These are phyloP conservation scores for Leishmania major DNA, from an alignment of 208 protist genomes.

Conservation along the genomic window DNA sequence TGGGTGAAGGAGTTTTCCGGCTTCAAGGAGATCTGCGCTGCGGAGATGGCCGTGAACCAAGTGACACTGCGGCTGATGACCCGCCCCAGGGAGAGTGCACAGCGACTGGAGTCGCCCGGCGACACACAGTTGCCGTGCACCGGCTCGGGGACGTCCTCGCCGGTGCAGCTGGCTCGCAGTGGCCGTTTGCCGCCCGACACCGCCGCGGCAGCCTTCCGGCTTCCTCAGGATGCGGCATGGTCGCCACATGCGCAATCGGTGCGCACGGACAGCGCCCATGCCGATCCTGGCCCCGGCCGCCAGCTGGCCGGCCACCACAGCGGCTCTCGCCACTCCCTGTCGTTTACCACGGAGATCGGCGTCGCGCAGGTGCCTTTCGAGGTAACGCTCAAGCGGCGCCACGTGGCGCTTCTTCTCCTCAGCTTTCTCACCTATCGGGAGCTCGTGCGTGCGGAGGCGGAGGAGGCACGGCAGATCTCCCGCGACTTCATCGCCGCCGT, in stretches of 20 bases:
- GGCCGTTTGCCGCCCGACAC: not conserved
- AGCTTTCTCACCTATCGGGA: slow-evolving; percentile 6
- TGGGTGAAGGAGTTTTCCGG: slow-evolving; percentile 16
- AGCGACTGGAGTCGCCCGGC: not conserved
- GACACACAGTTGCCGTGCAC: not conserved
- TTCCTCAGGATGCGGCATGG: not conserved
- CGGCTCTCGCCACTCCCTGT: not conserved
- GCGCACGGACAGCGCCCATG: not conserved
- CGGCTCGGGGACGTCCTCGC: not conserved
- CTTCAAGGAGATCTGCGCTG: slow-evolving; percentile 10
- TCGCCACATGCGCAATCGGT: not conserved
- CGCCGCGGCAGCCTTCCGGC: not conserved
- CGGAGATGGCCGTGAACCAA: slow-evolving; percentile 16
- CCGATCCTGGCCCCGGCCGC: not conserved
- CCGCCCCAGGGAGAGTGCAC: not conserved
- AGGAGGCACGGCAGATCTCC: slow-evolving; percentile 19
- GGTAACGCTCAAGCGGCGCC: slow-evolving; percentile 8
- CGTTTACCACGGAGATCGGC: not conserved
- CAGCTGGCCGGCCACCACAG: slow-evolving; percentile 5
- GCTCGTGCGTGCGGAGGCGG: slow-evolving; percentile 4
- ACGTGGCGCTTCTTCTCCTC: slow-evolving; percentile 12
- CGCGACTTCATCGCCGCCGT: slow-evolving; percentile 41
- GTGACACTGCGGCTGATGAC: slow-evolving; percentile 5
- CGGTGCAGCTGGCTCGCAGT: not conserved
- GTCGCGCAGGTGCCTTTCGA: not conserved